Base-by-base conservation (phyloP, 768 basidiomycete genomes). In the Multifurca ochricompacta region DNA sequence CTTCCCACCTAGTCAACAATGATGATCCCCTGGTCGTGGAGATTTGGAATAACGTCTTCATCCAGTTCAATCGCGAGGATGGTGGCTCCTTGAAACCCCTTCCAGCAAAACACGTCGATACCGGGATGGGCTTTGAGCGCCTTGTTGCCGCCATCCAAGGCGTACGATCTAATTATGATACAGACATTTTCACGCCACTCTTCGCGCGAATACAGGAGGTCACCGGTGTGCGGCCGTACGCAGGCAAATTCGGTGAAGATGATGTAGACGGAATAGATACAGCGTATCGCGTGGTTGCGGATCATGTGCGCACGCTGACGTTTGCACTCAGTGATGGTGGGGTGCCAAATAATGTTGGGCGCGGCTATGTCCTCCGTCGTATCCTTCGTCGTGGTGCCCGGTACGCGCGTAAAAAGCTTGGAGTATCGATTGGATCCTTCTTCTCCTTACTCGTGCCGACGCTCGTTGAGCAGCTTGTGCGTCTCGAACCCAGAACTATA, bases 31-130 rank as follows among this genome's bases (percentile, higher is more conserved):
- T 94, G 59, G 96, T 99, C 7, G 78, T 99, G 54, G 92, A 95
- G 70, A 94, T 99, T 62, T 99, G 96, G 96, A 99, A 99, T 74
- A 97, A 96, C 67, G 96, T 99, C 53, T 99, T 97, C 68, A 98
- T 99, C 66, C 94, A 97, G 65, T 99, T 88, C 75, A 98, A 99
- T 68, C 88, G 96, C 43, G 95, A 98, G 69, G 79, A 82, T 40
- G 88, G 94, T 53, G 87, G 88, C 36, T 81, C 83, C 18, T 78
- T 99, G 14, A 82, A 79, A 48, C 56, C 79, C 1, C 78, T 99
- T 13, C 96, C 96, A 23, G 81, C 85, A 30, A 92, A 93, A 70
- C 96, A 99, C 63, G 89, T 99, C 59, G 96, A 99, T 67, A 99
- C 96, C 6, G 96, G 96, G 47, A 93, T 99, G 94, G 96, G 96